These are phyloP conservation scores for barrel medic (Medicago truncatula) DNA, from an alignment of 306 rosid species.

Conservation along the genomic window MtrunA17r5.0-ANR NC_053048.1:27496001-27496500, in stretches of 20 bases:
- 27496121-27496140: constrained; percentile 16
- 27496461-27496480: no score
- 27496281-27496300: constrained; percentile 28
- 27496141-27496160: constrained; percentile 14
- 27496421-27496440: no score
- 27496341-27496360: background rate
- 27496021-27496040: constrained; percentile 26
- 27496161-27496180: constrained; percentile 13
- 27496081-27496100: constrained; percentile 2
- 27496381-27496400: constrained; percentile 27
- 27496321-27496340: constrained; percentile 9
- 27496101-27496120: constrained; percentile 27
- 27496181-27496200: background rate
- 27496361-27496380: background rate
- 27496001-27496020: constrained; percentile 27
- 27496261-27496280: constrained; percentile 28
- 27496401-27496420: background rate
- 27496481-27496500: no score
- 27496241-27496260: constrained; percentile 8
- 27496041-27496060: constrained; percentile 9
- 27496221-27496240: no score
- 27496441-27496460: no score
- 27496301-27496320: constrained; percentile 16
- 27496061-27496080: constrained; percentile 7
- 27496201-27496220: no score